Evolutionary conservation across 2,329 filamentous ascomycete genomes (phyloP).

Genomic region (Sarocladiaceae sp.): DNA sequence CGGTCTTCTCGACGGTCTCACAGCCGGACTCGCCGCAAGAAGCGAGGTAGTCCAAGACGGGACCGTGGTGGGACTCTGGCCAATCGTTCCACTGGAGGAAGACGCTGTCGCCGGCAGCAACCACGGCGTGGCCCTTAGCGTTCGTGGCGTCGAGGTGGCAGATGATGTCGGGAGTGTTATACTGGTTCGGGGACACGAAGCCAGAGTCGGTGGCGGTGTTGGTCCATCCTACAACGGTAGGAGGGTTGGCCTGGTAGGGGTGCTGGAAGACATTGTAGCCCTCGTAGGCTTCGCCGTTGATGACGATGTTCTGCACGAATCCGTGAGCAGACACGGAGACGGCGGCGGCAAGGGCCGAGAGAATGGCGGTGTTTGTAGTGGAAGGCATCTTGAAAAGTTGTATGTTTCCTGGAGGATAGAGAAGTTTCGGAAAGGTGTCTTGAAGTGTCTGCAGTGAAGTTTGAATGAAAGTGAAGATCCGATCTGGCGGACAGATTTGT

Average conservation of each 20-base stretch:
- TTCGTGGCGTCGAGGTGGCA: constrained; percentile 37
- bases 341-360: constrained; percentile 8
- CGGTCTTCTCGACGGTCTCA: constrained; percentile 44
- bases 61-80: constrained; percentile 39
- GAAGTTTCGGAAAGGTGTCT: background rate
- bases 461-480: background rate
- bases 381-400: constrained; percentile 3
- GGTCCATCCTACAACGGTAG: constrained; percentile 13
- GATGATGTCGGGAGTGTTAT: constrained; percentile 34
- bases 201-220: constrained; percentile 34
- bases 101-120: constrained; percentile 33
- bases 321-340: constrained; percentile 12
- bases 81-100: constrained; percentile 35
- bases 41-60: constrained; percentile 60
- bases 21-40: constrained; percentile 51
- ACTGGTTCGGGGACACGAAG: constrained; percentile 38
- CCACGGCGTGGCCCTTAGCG: constrained; percentile 28
- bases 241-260: constrained; percentile 8
- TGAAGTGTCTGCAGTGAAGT: background rate
- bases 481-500: background rate
- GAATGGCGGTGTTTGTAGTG: background rate
- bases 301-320: constrained; percentile 12
- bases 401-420: background rate
- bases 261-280: constrained; percentile 13
- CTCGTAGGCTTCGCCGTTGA: constrained; percentile 6